Evolutionary conservation across 768 basidiomycete species (phyloP).

Genomic region (Sarcodon sp.): DNA sequence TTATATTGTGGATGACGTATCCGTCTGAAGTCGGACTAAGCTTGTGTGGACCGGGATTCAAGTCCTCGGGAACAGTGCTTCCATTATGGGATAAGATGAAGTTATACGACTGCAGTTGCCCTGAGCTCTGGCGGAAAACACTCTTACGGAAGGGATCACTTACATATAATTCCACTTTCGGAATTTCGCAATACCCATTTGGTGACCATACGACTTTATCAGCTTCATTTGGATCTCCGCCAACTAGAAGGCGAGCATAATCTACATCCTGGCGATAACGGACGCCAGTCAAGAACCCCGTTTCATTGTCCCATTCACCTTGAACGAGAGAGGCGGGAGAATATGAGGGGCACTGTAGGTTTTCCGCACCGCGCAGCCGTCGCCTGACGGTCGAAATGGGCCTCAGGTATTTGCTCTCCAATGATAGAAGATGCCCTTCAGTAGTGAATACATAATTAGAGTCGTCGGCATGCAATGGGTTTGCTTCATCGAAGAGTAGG

Average conservation of each 20-base stretch:
- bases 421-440: slow-evolving; percentile 80
- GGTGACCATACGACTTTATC: slow-evolving; percentile 52
- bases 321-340: slow-evolving; percentile 25
- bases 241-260: slow-evolving; percentile 65
- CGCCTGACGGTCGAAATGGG: slow-evolving; percentile 45
- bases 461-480: slow-evolving; percentile 59
- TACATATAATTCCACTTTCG: slow-evolving; percentile 57
- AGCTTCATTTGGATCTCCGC: slow-evolving; percentile 29
- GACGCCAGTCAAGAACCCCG: slow-evolving; percentile 55
- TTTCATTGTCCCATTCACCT: slow-evolving; percentile 17
- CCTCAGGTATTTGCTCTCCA: slow-evolving; percentile 42
- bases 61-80: slow-evolving; percentile 45
- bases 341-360: slow-evolving; percentile 68
- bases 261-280: slow-evolving; percentile 65
- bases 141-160: slow-evolving; percentile 13
- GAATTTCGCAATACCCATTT: slow-evolving; percentile 66
- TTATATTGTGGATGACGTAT: slow-evolving; percentile 62
- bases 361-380: slow-evolving; percentile 48
- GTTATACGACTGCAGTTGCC: slow-evolving; percentile 51
- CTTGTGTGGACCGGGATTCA: slow-evolving; percentile 55
- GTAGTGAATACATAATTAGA: slow-evolving; percentile 90
- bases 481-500: slow-evolving; percentile 82
- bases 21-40: slow-evolving; percentile 51
- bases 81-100: slow-evolving; percentile 64
- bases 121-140: neutral